Conservation (phyloP, 78 protist genomes). For the Dictyostelium discoideum region DNA sequence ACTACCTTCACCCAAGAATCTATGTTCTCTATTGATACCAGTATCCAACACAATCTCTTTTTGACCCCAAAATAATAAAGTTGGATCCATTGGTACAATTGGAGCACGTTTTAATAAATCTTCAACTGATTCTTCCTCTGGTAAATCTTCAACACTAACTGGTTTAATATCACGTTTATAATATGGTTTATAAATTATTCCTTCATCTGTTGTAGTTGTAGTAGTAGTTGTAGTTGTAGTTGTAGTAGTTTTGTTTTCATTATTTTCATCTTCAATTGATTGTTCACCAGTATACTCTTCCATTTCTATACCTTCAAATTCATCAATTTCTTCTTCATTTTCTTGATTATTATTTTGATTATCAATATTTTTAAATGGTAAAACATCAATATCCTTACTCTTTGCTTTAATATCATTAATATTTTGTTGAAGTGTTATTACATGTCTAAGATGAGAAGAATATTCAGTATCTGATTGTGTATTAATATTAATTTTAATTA, state of each 20-base stretch:
- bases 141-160: constrained; percentile 3
- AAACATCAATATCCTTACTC: constrained; percentile 37
- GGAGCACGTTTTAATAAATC: constrained; percentile 62
- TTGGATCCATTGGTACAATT: constrained; percentile 33
- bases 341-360: not conserved
- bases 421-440: constrained; percentile 23
- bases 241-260: constrained; percentile 3
- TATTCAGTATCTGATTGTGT: constrained; percentile 10
- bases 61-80: constrained; percentile 63
- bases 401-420: constrained; percentile 37
- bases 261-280: not conserved
- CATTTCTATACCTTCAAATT: constrained; percentile 48
- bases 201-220: not conserved
- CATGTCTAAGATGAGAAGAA: constrained; percentile 32
- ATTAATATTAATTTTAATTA: constrained; percentile 38
- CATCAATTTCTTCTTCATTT: not conserved
- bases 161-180: constrained; percentile 35
- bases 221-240: constrained; percentile 30
- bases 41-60: constrained; percentile 21
- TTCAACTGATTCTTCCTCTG: constrained; percentile 59
- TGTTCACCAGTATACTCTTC: constrained; percentile 9
- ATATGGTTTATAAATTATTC: constrained; percentile 21
- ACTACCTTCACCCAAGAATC: constrained; percentile 49
- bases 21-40: constrained; percentile 57
- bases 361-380: not conserved